Conservation (phyloP, 73 alveolate species). For the Paraurostyla sp. region DNA sequence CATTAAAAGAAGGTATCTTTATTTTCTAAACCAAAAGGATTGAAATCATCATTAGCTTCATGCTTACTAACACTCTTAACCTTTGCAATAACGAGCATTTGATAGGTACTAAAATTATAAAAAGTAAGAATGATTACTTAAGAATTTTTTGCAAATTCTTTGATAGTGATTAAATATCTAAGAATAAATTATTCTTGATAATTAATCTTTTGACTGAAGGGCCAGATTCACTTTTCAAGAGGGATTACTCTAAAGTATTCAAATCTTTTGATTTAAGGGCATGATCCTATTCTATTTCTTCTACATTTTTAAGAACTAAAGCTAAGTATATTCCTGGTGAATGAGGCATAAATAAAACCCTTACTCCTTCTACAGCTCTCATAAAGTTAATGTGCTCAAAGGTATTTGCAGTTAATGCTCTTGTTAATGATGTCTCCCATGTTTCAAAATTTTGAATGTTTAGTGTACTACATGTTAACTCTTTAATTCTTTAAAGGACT, state of each 20-base stretch:
- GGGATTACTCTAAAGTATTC: neutral
- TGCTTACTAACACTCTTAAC: conserved; percentile 5
- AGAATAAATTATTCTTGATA: conserved; percentile 53
- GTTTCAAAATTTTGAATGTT: neutral
- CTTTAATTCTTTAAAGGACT: neutral
- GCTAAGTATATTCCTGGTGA: conserved; percentile 68
- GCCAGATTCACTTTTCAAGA: conserved; percentile 2
- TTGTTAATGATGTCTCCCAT: conserved; percentile 33
- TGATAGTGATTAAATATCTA: conserved; percentile 49
- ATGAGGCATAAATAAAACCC: conserved; percentile 64
- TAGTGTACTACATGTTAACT: neutral
- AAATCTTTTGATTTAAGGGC: neutral
- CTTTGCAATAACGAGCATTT: conserved; percentile 68
- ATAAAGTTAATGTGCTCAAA: conserved; percentile 39
- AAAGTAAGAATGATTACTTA: neutral
- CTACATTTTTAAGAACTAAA: conserved; percentile 35
- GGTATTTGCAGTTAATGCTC: neutral
- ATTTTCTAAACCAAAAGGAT: conserved; percentile 17
- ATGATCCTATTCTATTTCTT: neutral
- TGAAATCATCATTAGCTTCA: neutral
- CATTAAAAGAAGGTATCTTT: conserved; percentile 41
- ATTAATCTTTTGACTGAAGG: conserved; percentile 35
- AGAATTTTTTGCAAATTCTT: conserved; percentile 56
- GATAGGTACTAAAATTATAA: conserved; percentile 27
- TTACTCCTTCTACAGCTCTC: conserved; percentile 51